Percentiles rank a stretch among this genome's conserved stretches.
Conservation (phyloP, 2,329 filamentous ascomycete species). For the Cryphonectria nitschkei region DNA sequence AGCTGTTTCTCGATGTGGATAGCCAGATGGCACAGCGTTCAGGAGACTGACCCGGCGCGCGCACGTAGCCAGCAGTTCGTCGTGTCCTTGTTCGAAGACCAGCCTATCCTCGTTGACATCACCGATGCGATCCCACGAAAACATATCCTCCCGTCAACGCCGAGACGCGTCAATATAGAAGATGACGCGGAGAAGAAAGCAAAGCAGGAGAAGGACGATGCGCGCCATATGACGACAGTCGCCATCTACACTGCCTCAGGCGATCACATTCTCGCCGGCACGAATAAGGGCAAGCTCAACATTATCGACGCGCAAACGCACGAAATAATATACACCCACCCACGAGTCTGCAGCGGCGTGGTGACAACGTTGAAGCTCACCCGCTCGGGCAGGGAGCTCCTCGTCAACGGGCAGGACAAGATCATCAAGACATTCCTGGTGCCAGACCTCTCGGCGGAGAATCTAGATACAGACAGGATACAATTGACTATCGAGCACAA, state of each 20-base stretch:
- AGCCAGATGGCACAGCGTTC: not conserved
- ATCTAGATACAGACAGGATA: slow-evolving; percentile 82
- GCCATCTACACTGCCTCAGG: slow-evolving; percentile 86
- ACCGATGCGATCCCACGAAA: slow-evolving; percentile 71
- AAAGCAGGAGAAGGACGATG: slow-evolving; percentile 88
- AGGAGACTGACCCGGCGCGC: slow-evolving; percentile 31
- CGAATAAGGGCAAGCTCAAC: slow-evolving; percentile 94
- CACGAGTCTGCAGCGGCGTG: slow-evolving; percentile 82
- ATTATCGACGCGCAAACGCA: slow-evolving; percentile 84
- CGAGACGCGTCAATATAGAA: slow-evolving; percentile 72
- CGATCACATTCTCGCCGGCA: slow-evolving; percentile 88
- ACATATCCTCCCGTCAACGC: slow-evolving; percentile 78
- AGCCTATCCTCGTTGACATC: slow-evolving; percentile 85
- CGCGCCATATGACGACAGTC: slow-evolving; percentile 92
- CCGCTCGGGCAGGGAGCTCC: slow-evolving; percentile 79
- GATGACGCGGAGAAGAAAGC: slow-evolving; percentile 72
- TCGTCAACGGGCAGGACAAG: slow-evolving; percentile 92
- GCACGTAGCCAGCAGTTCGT: slow-evolving; percentile 80
- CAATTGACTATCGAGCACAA: slow-evolving; percentile 94
- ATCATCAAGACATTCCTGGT: slow-evolving; percentile 92
- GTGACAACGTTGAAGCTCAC: slow-evolving; percentile 88
- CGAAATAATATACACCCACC: slow-evolving; percentile 80
- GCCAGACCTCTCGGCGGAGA: slow-evolving; percentile 71
- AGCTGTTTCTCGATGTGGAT: slow-evolving; percentile 35
- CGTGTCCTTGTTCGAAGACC: slow-evolving; percentile 90